A percentile compares a stretch with the other conserved stretches of the same genome.
phyloP scores from a whole-genome alignment of 2,329 filamentous ascomycete species.

The Fusarium scirpi region DNA sequence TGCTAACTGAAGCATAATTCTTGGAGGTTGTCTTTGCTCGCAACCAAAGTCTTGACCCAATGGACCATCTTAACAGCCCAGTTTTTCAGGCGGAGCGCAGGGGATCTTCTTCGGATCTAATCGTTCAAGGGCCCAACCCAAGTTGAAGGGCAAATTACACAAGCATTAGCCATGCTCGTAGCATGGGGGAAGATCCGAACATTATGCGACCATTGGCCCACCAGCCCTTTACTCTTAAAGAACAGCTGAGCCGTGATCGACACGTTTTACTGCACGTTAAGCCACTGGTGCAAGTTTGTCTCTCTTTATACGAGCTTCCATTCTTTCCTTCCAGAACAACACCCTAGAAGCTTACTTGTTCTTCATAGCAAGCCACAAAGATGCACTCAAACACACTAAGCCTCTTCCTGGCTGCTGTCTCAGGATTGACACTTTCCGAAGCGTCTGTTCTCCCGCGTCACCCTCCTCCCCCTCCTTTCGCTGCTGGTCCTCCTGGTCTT shows the following conservation, averaged over 20 bases:
- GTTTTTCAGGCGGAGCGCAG: not conserved
- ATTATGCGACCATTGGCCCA: constrained; percentile 6
- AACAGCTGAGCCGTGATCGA: constrained; percentile 6
- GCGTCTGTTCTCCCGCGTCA: constrained; percentile 8
- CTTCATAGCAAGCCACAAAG: not conserved
- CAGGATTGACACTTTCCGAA: constrained; percentile 21
- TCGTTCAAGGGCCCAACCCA: not conserved
- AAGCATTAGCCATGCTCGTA: not conserved
- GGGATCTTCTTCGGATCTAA: not conserved
- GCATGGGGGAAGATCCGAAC: constrained; percentile 2
- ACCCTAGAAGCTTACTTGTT: constrained; percentile 11
- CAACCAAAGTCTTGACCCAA: not conserved
- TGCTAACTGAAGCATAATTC: constrained; percentile 7
- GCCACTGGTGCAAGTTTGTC: not conserved
- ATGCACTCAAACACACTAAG: constrained; percentile 34
- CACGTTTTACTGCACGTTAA: not conserved
- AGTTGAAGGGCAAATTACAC: not conserved
- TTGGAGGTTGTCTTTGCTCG: not conserved
- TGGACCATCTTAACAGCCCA: not conserved
- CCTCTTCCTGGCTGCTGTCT: constrained; percentile 29
- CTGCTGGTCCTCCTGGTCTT: not conserved
- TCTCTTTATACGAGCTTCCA: not conserved
- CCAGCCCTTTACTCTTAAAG: constrained; percentile 1
- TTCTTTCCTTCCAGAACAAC: constrained; percentile 6
- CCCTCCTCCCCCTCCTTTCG: not conserved